Percentiles rank a stretch among this genome's conserved stretches.
Evolutionary conservation across 441 rosid genomes (phyloP).

Genomic region (Daphne laureola): DNA sequence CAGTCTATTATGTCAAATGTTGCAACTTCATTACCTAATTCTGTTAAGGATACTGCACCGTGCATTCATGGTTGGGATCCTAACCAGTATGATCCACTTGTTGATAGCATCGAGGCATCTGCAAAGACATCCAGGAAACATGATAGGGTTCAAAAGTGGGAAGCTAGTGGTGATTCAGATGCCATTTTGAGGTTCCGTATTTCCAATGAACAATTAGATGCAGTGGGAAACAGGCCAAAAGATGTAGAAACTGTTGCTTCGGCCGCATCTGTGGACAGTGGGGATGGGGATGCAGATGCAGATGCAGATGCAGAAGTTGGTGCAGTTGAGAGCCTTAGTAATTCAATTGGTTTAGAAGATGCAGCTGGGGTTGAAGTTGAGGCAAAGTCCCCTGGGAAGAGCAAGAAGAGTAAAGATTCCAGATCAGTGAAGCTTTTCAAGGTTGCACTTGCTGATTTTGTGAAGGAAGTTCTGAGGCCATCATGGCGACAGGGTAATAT

Average conservation of each 20-base stretch:
- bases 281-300: conserved; percentile 55
- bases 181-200: conserved; percentile 32
- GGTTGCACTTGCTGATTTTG: conserved; percentile 67
- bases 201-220: conserved; percentile 47
- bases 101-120: conserved; percentile 74
- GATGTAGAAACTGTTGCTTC: conserved; percentile 27
- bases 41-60: conserved; percentile 26
- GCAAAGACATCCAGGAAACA: conserved; percentile 30
- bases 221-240: conserved; percentile 41
- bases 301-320: conserved; percentile 60
- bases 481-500: conserved; percentile 90
- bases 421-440: conserved; percentile 69
- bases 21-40: conserved; percentile 36
- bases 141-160: conserved; percentile 33
- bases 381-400: conserved; percentile 46
- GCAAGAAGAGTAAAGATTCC: conserved; percentile 47
- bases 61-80: conserved; percentile 27
- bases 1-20: conserved; percentile 32
- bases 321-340: conserved; percentile 52
- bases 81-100: conserved; percentile 77
- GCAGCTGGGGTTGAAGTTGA: conserved; percentile 32
- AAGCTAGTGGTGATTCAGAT: conserved; percentile 33
- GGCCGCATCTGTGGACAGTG: conserved; percentile 37
- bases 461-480: conserved; percentile 81
- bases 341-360: conserved; percentile 26